Evolutionary conservation across 805 yeast species (phyloP), one percentile per base, ranked within the genome.

Genomic region (Nakazawaea sp.): DNA sequence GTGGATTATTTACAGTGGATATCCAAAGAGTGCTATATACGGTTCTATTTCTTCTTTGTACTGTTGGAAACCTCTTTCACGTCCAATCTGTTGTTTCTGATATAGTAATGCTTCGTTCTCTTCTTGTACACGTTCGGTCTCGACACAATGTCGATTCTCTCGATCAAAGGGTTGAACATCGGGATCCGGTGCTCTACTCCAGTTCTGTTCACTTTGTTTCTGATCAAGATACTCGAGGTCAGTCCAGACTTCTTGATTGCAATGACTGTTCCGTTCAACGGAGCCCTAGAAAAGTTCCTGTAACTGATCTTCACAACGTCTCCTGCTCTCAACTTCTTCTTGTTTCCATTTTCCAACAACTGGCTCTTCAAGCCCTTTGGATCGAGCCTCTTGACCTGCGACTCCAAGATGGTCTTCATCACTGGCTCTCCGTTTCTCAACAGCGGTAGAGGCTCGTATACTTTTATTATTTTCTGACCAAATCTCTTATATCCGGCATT

Each of bases 61-160:
- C 36, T 32, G 13, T 37, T 37, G 9, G 40, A 8, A n/a, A 37
- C 35, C 54, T 81, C 88, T 45, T 78, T 81, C 34, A 81, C 89
- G 58, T 85, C 95, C 57, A 78, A 62, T 53, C 75, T 78, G 35
- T 81, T 69, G 58, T 73, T 81, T 64, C 96, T 82, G 53, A 92
- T 82, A 62, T 86, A 92, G 70, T 81, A 89, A 50, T 87, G 90
- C 68, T 86, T 90, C 62, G 78, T 76, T 73, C 95, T 78, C 44
- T 71, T 68, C 67, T 82, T 76, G 59, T 86, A 79, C 52, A 72
- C 74, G 45, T 63, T 59, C 27, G 95, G 90, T 59, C 80, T 80
- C 59, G 83, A 72, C 44, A 90, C 59, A 27, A 88, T 58, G 59
- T 89, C 97, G 36, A 90, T 68, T 58, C 81, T 75, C 44, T 78